A percentile compares a stretch with the other conserved stretches of the same genome.
phyloP scores from a whole-genome alignment of 2,329 filamentous ascomycete species.

The Botryosphaeria dothidea region DNA sequence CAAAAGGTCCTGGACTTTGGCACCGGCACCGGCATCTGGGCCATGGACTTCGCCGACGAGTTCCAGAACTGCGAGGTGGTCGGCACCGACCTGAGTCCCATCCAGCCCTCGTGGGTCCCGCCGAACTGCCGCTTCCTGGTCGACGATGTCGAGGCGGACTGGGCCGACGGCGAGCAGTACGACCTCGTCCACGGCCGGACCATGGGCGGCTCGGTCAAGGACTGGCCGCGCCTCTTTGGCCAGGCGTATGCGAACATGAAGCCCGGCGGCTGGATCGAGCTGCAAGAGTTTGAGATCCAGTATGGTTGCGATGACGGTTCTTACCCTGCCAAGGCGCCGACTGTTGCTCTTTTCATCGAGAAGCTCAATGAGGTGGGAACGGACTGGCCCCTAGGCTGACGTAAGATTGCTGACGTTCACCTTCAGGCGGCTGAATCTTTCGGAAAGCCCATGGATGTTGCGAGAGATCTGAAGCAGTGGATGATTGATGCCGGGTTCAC shows the following conservation, averaged over 20 bases:
- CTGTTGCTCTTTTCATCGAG: constrained; percentile 25
- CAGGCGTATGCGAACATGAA: constrained; percentile 41
- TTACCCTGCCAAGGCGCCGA: constrained; percentile 26
- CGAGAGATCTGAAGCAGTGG: constrained; percentile 40
- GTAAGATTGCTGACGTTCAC: constrained; percentile 1
- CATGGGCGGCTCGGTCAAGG: constrained; percentile 54
- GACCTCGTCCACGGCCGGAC: constrained; percentile 59
- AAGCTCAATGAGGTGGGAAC: neutral
- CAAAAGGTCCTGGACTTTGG: constrained; percentile 35
- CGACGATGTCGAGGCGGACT: constrained; percentile 39
- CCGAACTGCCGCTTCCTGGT: constrained; percentile 41
- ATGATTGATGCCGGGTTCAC: constrained; percentile 56
- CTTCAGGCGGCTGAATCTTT: constrained; percentile 5
- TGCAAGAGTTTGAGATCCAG: constrained; percentile 33
- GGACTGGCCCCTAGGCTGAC: neutral
- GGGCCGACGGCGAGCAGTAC: constrained; percentile 37
- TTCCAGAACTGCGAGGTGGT: constrained; percentile 30
- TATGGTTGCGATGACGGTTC: constrained; percentile 7
- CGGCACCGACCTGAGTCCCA: constrained; percentile 44
- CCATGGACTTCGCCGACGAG: constrained; percentile 21
- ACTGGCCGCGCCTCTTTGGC: constrained; percentile 54
- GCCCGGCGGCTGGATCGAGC: constrained; percentile 52
- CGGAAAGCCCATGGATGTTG: constrained; percentile 40
- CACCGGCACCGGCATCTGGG: constrained; percentile 31
- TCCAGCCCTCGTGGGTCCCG: constrained; percentile 34